A percentile compares a stretch with the other conserved stretches of the same genome.
phyloP scores from a whole-genome alignment of 192 early-diverging fungal species.

The Funneliformis geosporum region DNA sequence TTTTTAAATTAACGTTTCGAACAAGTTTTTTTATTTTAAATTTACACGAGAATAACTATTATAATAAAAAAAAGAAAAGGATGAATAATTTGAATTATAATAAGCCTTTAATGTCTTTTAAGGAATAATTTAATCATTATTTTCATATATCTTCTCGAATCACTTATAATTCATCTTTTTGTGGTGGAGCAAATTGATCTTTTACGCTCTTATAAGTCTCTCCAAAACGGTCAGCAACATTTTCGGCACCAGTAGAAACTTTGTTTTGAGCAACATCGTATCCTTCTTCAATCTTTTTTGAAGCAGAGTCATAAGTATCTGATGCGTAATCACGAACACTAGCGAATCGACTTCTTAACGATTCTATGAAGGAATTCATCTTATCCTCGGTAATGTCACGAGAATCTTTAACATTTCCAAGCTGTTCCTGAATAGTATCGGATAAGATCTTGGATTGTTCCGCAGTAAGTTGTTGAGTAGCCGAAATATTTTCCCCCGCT shows the following conservation, averaged over 20 bases:
- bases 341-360: neutral
- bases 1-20: no score
- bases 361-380: neutral
- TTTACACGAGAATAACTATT: no score
- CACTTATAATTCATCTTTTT: neutral
- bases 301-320: neutral
- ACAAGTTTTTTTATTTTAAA: no score
- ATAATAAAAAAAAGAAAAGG: no score
- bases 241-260: neutral
- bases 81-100: no score
- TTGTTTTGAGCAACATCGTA: neutral
- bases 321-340: neutral
- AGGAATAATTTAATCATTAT: no score
- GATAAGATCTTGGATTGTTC: slow-evolving; percentile 3
- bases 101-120: no score
- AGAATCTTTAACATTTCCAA: neutral
- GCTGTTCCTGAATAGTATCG: slow-evolving; percentile 10
- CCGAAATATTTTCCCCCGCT: neutral
- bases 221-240: neutral
- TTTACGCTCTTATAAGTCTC: neutral
- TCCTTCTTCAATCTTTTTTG: neutral
- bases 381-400: slow-evolving; percentile 20
- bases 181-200: neutral
- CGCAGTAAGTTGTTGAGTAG: slow-evolving; percentile 2
- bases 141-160: no score